Evolutionary conservation across 2,329 filamentous ascomycete genomes (phyloP).

Genomic region (Colletotrichum graminicola): DNA sequence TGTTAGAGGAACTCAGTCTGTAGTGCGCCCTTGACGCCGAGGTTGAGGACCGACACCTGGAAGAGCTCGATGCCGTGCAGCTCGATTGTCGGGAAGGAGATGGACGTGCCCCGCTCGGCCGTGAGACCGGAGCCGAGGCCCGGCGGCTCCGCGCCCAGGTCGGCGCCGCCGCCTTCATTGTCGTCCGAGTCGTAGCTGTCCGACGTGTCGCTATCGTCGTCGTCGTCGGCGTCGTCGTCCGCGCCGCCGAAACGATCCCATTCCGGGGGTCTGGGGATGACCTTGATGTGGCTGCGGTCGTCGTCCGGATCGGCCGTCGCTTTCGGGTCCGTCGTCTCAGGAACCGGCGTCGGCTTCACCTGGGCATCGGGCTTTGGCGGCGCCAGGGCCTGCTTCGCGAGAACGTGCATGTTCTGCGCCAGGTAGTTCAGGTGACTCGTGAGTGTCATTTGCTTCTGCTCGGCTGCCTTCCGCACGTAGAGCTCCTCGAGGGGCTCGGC

Average conservation of each 20-base stretch:
- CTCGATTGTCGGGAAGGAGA: constrained; percentile 83
- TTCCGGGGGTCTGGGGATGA: constrained; percentile 82
- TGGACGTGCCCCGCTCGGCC: constrained; percentile 76
- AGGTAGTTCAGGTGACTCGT: constrained; percentile 83
- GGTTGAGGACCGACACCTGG: constrained; percentile 73
- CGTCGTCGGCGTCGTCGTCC: constrained; percentile 59
- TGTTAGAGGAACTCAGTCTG: too few relatives aligned
- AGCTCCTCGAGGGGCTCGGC: constrained; percentile 73
- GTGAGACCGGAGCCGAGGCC: constrained; percentile 53
- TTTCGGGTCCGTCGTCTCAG: constrained; percentile 41
- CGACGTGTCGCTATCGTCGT: constrained; percentile 58
- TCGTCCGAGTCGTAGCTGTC: constrained; percentile 57
- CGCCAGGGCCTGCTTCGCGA: constrained; percentile 68
- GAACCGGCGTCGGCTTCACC: constrained; percentile 39
- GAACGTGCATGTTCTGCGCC: constrained; percentile 75
- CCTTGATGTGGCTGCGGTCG: constrained; percentile 74
- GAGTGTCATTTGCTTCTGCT: constrained; percentile 71
- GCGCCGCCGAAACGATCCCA: constrained; percentile 72
- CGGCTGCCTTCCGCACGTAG: constrained; percentile 70
- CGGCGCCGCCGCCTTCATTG: constrained; percentile 58
- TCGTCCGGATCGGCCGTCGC: constrained; percentile 46
- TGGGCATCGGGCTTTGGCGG: constrained; percentile 40
- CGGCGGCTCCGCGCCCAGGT: constrained; percentile 50
- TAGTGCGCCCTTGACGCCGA: constrained; percentile 82
- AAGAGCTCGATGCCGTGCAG: constrained; percentile 83